A percentile compares a stretch with the other conserved stretches of the same genome.
Evolutionary conservation across 768 basidiomycete genomes (phyloP).

Genomic region (Zangia roseola): DNA sequence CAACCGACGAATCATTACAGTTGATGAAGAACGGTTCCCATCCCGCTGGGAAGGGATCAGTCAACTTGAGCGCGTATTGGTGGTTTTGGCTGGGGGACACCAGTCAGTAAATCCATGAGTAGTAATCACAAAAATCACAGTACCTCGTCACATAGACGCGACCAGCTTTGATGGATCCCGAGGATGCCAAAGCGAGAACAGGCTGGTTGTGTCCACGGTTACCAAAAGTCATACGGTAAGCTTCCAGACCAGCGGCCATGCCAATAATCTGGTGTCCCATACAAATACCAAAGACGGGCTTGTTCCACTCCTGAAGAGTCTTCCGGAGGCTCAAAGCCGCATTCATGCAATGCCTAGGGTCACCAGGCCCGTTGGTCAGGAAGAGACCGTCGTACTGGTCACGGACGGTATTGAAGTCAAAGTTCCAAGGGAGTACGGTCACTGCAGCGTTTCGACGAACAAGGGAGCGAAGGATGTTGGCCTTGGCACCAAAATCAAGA

Average conservation of each 20-base stretch:
- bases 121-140: conserved; percentile 11
- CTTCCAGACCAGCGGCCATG: conserved; percentile 94
- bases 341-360: conserved; percentile 85
- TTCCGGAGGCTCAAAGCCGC: conserved; percentile 77
- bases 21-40: conserved; percentile 99
- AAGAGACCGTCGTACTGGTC: conserved; percentile 94
- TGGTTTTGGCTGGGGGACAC: conserved; percentile 76
- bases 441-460: conserved; percentile 89
- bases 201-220: conserved; percentile 99
- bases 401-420: conserved; percentile 88
- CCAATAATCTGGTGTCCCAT: conserved; percentile 99
- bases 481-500: conserved; percentile 96
- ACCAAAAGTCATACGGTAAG: conserved; percentile 99
- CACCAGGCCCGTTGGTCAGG: conserved; percentile 95
- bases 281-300: conserved; percentile 96
- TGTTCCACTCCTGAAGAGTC: conserved; percentile 86
- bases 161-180: conserved; percentile 92
- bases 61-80: conserved; percentile 93
- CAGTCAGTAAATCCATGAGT: neutral
- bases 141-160: conserved; percentile 95
- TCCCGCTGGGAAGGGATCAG: conserved; percentile 93
- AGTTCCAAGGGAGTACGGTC: conserved; percentile 97
- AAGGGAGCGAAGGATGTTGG: conserved; percentile 93
- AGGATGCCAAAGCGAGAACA: conserved; percentile 90
- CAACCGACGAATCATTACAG: conserved; percentile 98